Evolutionary conservation across 257 asterid genomes (phyloP), one percentile per base, ranked within the genome.

Genomic region (Linderniella brevidens): DNA sequence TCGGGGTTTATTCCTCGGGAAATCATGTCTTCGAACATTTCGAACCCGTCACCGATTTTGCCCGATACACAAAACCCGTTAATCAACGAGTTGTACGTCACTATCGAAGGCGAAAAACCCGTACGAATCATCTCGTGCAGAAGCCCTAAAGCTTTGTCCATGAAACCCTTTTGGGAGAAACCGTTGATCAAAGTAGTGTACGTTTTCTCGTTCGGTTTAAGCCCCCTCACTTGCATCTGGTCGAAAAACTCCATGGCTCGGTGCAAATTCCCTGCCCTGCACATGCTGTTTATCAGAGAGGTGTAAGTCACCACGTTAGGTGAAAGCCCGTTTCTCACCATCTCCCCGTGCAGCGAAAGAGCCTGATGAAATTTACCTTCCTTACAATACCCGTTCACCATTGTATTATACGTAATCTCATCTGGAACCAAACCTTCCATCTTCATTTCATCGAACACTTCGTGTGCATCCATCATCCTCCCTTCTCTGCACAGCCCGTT

Each of bases 231-330:
- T 41, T 48, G 68, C 87, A 82, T 73, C 64, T 79, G 80, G 46
- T 79, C 73, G 37, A 82, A 79, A 54, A 82, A 71, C 61, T 77
- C 92, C 80, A 73, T 50, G 5, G 96, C 94, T 0, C 87, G 69
- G 40, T 56, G 73, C 71, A 79, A 41, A 59, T 82, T 86, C 57
- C 73, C 60, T 0, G 75, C 73, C 64, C 73, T 79, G 47, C 94
- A 79, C 84, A 77, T 77, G 43, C 87, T 60, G 65, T 65, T 64
- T 4, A 86, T 86, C 72, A 86, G 68, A 68, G 93, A 67, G 37
- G 87, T 86, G 62, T 86, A 86, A 3, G 92, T 82, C 52, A 86
- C 86, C 25, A 86, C 92, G 67, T 77, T 70, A 5, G 94, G 93
- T 44, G 90, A 74, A 60, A 82, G 50, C 8, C 96, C 94, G 52